Evolutionary conservation across 306 rosid species (phyloP).

Genomic region (Cucurbita ficifolia): DNA sequence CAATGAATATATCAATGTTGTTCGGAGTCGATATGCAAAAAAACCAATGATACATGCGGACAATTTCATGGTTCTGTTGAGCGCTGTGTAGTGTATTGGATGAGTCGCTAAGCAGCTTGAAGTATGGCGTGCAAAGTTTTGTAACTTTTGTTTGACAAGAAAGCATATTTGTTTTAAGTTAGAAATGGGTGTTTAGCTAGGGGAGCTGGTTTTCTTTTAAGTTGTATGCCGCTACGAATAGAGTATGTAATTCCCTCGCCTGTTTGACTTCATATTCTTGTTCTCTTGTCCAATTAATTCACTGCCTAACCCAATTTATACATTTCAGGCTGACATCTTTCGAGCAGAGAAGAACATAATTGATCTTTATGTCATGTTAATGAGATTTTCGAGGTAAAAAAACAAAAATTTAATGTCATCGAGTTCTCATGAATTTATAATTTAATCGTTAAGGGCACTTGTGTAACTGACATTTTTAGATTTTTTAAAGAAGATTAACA

Average conservation of each 20-base stretch:
- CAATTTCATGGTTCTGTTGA: neutral
- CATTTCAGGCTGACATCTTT: conserved; percentile 79
- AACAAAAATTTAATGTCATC: neutral
- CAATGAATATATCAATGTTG: neutral
- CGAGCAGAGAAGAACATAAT: conserved; percentile 72
- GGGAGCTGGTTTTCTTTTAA: neutral
- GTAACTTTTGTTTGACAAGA: neutral
- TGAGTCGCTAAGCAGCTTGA: neutral
- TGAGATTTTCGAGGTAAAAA: conserved; percentile 80
- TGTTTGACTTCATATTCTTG: neutral
- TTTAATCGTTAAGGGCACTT: neutral
- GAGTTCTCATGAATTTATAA: neutral
- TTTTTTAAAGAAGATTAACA: neutral
- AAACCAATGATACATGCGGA: neutral
- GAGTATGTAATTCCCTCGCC: neutral
- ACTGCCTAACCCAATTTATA: conserved; percentile 5
- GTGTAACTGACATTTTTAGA: neutral
- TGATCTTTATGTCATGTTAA: conserved; percentile 84
- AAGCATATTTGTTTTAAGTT: neutral
- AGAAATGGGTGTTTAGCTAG: neutral
- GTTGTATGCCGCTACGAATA: neutral
- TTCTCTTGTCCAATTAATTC: neutral
- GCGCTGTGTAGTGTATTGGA: neutral
- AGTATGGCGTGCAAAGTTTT: neutral
- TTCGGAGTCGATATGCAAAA: neutral